Evolutionary conservation across 208 protist species (phyloP), one percentile per base, ranked within the genome.

Genomic region (Trypanosoma mega): DNA sequence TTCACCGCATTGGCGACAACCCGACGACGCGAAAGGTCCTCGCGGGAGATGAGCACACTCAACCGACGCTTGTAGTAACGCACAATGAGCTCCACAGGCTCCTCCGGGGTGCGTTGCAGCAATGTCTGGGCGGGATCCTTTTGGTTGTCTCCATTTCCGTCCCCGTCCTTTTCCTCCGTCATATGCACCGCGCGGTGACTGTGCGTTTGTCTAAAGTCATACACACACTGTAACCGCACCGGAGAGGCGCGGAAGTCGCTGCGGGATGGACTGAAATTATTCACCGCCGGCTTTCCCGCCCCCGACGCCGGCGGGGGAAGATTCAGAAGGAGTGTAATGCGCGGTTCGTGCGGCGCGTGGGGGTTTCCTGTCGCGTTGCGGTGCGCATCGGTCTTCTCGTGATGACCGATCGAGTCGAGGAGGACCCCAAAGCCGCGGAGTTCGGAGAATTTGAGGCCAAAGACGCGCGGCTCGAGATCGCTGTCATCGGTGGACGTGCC

Each of bases 401-500:
- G 64, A 39, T 86, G 72, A 4, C 85, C 81, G 3, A 87, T 77
- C 29, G 85, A 88, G 68, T 92, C 81, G 9, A 88, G 68, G 26
- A 92, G 50, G 21, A 89, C 14, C n/a, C 70, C 85, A 53, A 89
- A 89, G 29, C 80, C 81, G 14, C 74, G 80, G 67, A 92, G 87
- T 41, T 92, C 85, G 1, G 80, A 87, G 63, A 83, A 83, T 68
- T 88, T 88, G 4, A 92, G 76, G 8, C 81, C 81, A 69, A 92
- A 83, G 12, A 92, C 80, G 30, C 80, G 71, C 16, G 73, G 63
- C 50, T 92, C 85, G 2, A 46, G 29, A 29, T 83, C 69, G 29
- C 68, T 69, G 53, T 82, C 78, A 51, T 85, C 76, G 11, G 72
- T 63, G 1, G 79, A 87, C 2, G 85, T 87, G 36, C 85, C 85